A percentile compares a stretch with the other conserved stretches of the same genome.
phyloP scores from a whole-genome alignment of 148 eudicot genomes.

The Beta vulgaris region DNA sequence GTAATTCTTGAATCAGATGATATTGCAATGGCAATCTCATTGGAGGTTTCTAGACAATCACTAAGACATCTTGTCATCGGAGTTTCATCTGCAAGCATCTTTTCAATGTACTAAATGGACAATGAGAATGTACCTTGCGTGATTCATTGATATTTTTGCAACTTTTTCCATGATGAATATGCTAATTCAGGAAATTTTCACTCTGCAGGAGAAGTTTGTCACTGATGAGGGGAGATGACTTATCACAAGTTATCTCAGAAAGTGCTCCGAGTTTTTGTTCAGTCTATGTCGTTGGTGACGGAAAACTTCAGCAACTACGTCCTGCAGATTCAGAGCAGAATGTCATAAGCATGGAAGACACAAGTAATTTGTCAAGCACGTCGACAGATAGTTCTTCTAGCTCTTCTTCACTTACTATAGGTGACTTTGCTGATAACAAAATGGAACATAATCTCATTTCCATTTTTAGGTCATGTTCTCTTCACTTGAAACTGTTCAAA shows the following conservation, averaged over 20 bases:
- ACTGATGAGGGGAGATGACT: conserved; percentile 29
- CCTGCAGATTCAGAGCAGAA: conserved; percentile 57
- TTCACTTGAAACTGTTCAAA: not conserved
- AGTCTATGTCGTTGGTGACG: conserved; percentile 70
- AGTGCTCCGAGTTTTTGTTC: conserved; percentile 70
- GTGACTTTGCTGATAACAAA: conserved; percentile 10
- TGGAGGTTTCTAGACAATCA: conserved; percentile 32
- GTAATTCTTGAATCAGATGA: conserved; percentile 76
- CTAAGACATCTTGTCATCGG: conserved; percentile 79
- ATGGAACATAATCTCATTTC: not conserved
- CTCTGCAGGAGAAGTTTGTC: conserved; percentile 37
- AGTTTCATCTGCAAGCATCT: conserved; percentile 58
- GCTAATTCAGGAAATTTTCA: not conserved
- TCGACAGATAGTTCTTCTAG: conserved; percentile 46
- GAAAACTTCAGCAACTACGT: conserved; percentile 65
- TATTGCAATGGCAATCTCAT: conserved; percentile 42
- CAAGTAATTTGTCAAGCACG: conserved; percentile 33
- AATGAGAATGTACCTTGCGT: conserved; percentile 5
- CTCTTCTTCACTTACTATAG: conserved; percentile 46
- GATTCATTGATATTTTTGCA: not conserved
- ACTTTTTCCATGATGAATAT: not conserved
- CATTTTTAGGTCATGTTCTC: not conserved
- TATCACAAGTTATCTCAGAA: conserved; percentile 63
- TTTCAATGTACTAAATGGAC: conserved; percentile 49
- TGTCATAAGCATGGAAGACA: conserved; percentile 37